Conservation (phyloP, 768 basidiomycete species). For the Boletus rubroflammeus region DNA sequence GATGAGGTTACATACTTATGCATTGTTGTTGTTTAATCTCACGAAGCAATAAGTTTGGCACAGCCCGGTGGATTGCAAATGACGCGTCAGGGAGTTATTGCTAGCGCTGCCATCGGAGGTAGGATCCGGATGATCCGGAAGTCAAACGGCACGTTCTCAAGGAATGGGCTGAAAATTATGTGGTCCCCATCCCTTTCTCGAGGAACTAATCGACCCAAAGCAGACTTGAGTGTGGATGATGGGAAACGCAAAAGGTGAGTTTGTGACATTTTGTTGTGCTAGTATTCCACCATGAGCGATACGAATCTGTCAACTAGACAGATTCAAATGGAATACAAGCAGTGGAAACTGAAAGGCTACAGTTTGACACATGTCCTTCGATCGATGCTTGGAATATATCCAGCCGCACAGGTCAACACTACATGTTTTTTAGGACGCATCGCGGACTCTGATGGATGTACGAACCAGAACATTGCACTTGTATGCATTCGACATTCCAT, state of each 20-base stretch:
- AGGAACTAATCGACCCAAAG: neutral
- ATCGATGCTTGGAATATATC: constrained; percentile 13
- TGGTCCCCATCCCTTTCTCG: neutral
- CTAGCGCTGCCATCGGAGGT: neutral
- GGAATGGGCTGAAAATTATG: neutral
- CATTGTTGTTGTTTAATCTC: neutral
- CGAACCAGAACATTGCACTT: constrained; percentile 51
- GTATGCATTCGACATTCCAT: constrained; percentile 69
- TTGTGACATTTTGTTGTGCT: neutral
- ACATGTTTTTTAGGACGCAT: neutral
- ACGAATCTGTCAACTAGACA: neutral
- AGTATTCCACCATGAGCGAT: neutral
- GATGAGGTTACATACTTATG: neutral
- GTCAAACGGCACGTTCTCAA: neutral
- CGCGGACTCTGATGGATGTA: neutral
- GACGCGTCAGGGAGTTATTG: neutral
- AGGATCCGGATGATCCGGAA: neutral
- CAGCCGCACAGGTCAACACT: constrained; percentile 14
- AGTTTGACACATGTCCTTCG: constrained; percentile 11
- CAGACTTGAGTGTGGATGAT: neutral
- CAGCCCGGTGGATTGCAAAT: neutral
- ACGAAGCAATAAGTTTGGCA: neutral
- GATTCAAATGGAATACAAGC: neutral
- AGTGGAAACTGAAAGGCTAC: constrained; percentile 2
- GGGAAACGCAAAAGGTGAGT: neutral